Evolutionary conservation across 371 early-diverging fungal genomes (phyloP).

Genomic region (Mucor irregularis): DNA sequence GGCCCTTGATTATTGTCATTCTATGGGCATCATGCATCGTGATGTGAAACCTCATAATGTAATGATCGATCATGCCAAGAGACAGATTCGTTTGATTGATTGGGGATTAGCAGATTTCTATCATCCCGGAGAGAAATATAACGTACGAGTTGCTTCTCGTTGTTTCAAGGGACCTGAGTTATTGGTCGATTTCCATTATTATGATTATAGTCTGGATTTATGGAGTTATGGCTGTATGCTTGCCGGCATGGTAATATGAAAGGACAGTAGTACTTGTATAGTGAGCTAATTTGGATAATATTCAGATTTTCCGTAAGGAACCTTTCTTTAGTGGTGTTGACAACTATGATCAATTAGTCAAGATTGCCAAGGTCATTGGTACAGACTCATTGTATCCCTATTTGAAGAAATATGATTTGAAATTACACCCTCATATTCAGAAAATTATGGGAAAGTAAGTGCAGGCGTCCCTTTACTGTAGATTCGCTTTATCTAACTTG

Average conservation of each 20-base stretch:
- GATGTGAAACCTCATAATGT: constrained; percentile 99
- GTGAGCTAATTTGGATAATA: background rate
- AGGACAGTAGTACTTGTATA: too few relatives aligned
- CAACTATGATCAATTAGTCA: constrained; percentile 97
- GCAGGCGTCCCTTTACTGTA: background rate
- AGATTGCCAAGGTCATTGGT: constrained; percentile 97
- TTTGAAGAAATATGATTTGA: constrained; percentile 94
- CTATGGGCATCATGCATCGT: constrained; percentile 99
- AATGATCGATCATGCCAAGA: constrained; percentile 97
- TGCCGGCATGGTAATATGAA: constrained; percentile 92
- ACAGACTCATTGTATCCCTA: constrained; percentile 91
- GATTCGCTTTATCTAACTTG: too few relatives aligned
- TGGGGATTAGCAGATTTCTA: constrained; percentile 99
- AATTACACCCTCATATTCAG: constrained; percentile 85
- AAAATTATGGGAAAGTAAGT: constrained; percentile 68
- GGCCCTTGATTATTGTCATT: constrained; percentile 97
- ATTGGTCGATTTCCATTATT: constrained; percentile 96
- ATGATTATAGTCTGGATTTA: constrained; percentile 99
- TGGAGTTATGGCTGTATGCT: constrained; percentile 99
- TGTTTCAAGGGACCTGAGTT: constrained; percentile 99
- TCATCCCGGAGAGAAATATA: constrained; percentile 97
- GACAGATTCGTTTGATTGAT: constrained; percentile 95
- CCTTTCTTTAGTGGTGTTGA: constrained; percentile 99
- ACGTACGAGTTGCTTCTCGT: constrained; percentile 98
- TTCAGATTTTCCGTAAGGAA: constrained; percentile 92